Evolutionary conservation across 1,284 basidiomycete species (phyloP), one percentile per base, ranked within the genome.

Genomic region (Rhodotorula sp.): DNA sequence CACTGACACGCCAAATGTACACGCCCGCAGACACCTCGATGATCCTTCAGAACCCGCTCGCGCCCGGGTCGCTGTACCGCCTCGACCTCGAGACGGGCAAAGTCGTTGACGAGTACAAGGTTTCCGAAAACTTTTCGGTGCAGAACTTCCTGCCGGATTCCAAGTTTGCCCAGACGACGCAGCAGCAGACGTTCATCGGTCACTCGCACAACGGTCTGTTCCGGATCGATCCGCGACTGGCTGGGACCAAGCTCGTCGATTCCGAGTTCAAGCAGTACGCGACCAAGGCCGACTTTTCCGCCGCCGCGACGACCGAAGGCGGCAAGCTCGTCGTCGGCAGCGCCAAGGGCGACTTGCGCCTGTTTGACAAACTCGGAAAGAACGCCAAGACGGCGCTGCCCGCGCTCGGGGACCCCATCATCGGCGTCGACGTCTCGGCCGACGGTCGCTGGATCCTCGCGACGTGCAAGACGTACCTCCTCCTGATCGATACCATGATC

Each of bases 351-450:
- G 97, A 99, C 80, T 91, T 99, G 74, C 86, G 95, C 60, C 84
- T 99, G 64, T 99, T 95, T 78, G 97, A 99, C 81, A 85, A 89
- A 64, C 92, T 99, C 76, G 97, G 97, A 60, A 99, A 98, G 87
- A 99, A 94, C 78, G 97, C 97, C 49, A 99, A 99, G 87, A 99
- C 97, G 28, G 93, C 94, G n/a, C 83, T 99, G 60, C 93, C 95
- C 38, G 92, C 94, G 48, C 85, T 98, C 43, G 95, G 97, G 43
- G 94, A 97, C 82, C 93, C 95, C 56, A 97, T 99, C 79, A 82
- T 93, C 63, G 95, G 95, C 47, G 87, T 99, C 62, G 97, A 99
- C 81, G 93, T 94, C 14, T 57, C 95, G 4, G 89, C 92, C 23
- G 89, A 93, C 80, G 97, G 97, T 50, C 88, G 94, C 66, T 99